Base-by-base conservation (phyloP, 106 monocot genomes). In the Posidonia australis region DNA sequence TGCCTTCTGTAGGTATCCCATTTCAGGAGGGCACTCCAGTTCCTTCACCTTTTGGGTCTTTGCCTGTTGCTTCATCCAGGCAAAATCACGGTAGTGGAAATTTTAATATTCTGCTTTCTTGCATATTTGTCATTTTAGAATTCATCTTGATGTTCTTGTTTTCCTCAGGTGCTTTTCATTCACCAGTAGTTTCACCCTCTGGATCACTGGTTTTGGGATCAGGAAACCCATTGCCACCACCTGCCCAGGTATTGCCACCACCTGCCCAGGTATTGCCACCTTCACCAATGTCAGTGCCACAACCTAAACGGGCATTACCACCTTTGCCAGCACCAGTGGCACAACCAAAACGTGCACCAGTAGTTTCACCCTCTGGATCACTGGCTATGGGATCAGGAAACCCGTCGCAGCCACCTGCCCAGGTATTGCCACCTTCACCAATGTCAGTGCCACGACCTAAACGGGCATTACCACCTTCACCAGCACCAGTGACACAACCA, bases 241-340 rank as follows among this genome's bases (percentile, higher is more conserved):
- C 46, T 46, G 13, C 47, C 13, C 20, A 64, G 46, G 13, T 46
- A 61, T 44, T 61, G n/a, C 10, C 52, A 66, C 66, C 64, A 42
- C 36, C 36, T 62, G 36, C 32, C 32, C 32, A 41, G 18, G 17
- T 13, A 24, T 63, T 63, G 25, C 7, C 68, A 57, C 68, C 68
- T 43, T 41, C 68, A 68, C 56, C 56, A 20, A 28, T 75, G 46
- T 74, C 74, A 67, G 47, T 65, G 25, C 62, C 77, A 26, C 69
- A 51, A 47, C 64, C 79, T 28, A 21, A 70, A 51, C 76, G 64
- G 62, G 44, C 64, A 60, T 76, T 89, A 44, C 93, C 93, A 64
- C 89, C 89, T 43, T 89, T 89, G 24, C 93, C 93, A 61, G 89
- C 93, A n/a, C n/a, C n/a, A n/a, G n/a, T n/a, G n/a, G n/a, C n/a